Evolutionary conservation across 495 filamentous ascomycete genomes (phyloP).

Genomic region (Penicillium waksmanii): DNA sequence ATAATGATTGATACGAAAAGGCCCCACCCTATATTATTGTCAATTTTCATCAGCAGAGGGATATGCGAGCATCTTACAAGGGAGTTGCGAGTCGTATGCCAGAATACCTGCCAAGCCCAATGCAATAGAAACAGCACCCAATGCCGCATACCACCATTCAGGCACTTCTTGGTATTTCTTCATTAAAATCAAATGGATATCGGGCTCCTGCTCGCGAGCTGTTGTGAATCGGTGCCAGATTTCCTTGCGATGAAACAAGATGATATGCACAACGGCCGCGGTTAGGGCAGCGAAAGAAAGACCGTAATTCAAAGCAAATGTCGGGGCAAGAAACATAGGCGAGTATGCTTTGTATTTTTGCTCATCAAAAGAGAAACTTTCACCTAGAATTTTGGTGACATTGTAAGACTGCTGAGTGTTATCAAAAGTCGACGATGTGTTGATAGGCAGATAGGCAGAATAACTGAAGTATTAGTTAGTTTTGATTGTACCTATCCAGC

Average conservation of each 20-base stretch:
- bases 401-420: constrained; percentile 61
- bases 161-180: constrained; percentile 30
- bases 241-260: constrained; percentile 58
- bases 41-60: neutral
- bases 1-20: constrained; percentile 55
- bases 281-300: constrained; percentile 65
- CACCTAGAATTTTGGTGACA: constrained; percentile 53
- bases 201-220: constrained; percentile 55
- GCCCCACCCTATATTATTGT: constrained; percentile 52
- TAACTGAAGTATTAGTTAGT: constrained; percentile 19
- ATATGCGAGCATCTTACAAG: constrained; percentile 22
- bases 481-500: neutral
- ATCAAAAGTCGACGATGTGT: constrained; percentile 62
- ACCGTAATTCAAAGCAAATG: constrained; percentile 63
- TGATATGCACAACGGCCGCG: constrained; percentile 59
- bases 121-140: constrained; percentile 45
- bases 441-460: constrained; percentile 59
- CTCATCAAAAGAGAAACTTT: constrained; percentile 56
- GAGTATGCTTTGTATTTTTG: constrained; percentile 62
- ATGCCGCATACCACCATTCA: constrained; percentile 29
- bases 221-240: constrained; percentile 59
- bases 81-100: constrained; percentile 59
- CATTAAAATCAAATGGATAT: constrained; percentile 39
- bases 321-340: constrained; percentile 64
- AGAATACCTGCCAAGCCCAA: constrained; percentile 57